phyloP scores from a whole-genome alignment of 805 yeast genomes.

The Metschnikowia hibisci region DNA sequence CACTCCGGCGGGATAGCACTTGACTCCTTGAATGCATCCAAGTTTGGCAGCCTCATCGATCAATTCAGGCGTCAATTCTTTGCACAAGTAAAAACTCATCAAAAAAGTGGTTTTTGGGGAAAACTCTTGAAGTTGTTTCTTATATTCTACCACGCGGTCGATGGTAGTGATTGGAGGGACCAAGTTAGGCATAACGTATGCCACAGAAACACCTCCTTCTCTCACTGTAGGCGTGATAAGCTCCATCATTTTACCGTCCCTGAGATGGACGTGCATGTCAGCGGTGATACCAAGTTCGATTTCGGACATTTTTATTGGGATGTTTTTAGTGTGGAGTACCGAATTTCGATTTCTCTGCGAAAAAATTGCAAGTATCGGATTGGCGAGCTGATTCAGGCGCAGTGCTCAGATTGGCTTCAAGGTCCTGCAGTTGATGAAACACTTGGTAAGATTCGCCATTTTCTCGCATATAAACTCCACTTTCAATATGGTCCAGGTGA shows the following conservation, averaged over 20 bases:
- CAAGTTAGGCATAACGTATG: constrained; percentile 94
- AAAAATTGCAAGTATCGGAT: constrained; percentile 1
- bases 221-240: constrained; percentile 85
- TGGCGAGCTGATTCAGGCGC: background rate
- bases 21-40: constrained; percentile 78
- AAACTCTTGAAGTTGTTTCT: constrained; percentile 53
- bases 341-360: background rate
- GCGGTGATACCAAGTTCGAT: constrained; percentile 68
- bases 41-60: constrained; percentile 70
- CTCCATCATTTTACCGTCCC: constrained; percentile 93
- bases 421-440: background rate
- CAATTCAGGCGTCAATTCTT: constrained; percentile 79
- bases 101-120: constrained; percentile 83
- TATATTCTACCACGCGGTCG: constrained; percentile 68
- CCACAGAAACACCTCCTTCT: constrained; percentile 87
- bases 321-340: background rate
- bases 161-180: constrained; percentile 87
- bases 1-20: constrained; percentile 98
- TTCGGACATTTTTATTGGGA: constrained; percentile 20
- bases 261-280: constrained; percentile 93
- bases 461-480: background rate
- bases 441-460: constrained; percentile 1
- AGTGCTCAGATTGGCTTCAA: background rate
- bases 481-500: background rate
- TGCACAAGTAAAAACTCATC: constrained; percentile 84